Conservation (phyloP, 768 basidiomycete species). For the Lanmaoa pseudosensibilis region DNA sequence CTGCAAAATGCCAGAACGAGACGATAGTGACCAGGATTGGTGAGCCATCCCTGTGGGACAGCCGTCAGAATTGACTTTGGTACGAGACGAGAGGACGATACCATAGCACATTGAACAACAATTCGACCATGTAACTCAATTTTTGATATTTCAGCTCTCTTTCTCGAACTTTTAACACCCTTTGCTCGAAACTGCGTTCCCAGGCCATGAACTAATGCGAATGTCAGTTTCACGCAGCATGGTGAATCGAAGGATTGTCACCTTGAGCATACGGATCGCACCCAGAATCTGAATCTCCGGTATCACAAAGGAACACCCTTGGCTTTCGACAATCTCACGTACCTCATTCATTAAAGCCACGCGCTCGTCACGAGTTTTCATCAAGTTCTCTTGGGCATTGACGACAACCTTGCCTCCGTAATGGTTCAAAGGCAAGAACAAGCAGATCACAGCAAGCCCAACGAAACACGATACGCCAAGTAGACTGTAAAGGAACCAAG, state of each 20-base stretch:
- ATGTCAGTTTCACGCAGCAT: not conserved
- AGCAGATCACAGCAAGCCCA: conserved; percentile 73
- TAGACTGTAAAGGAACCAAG: conserved; percentile 72
- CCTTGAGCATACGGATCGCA: conserved; percentile 89
- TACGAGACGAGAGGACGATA: conserved; percentile 17
- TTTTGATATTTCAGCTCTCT: conserved; percentile 84
- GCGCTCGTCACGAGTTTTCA: conserved; percentile 91
- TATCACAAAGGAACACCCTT: not conserved
- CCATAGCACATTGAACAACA: conserved; percentile 59
- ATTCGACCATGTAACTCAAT: conserved; percentile 86
- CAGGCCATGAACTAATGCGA: conserved; percentile 80
- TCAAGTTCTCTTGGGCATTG: conserved; percentile 76
- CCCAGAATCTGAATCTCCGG: conserved; percentile 59
- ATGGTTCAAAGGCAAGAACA: conserved; percentile 80
- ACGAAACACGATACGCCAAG: conserved; percentile 78
- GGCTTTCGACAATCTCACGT: conserved; percentile 3
- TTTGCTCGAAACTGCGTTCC: conserved; percentile 87
- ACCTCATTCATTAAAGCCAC: conserved; percentile 90
- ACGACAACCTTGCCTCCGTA: conserved; percentile 79
- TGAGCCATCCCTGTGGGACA: conserved; percentile 38
- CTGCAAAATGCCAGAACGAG: conserved; percentile 70
- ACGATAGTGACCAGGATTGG: conserved; percentile 62
- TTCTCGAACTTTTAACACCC: conserved; percentile 69
- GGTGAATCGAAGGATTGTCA: conserved; percentile 3
- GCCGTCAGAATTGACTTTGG: not conserved